phyloP scores from a whole-genome alignment of 768 basidiomycete genomes.

The Trametes maxima region DNA sequence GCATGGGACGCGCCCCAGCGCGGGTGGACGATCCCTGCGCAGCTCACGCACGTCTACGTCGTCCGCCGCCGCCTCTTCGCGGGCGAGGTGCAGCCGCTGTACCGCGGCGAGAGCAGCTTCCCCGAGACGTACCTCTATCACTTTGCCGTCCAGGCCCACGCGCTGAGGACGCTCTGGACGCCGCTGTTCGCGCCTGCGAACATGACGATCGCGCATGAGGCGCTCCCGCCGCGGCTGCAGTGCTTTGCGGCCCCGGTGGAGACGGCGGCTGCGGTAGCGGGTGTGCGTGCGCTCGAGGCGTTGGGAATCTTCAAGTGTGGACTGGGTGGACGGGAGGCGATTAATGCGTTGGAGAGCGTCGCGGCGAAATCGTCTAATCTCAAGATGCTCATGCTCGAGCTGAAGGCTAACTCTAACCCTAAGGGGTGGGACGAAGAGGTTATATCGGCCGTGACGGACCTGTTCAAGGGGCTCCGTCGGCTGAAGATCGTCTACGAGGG shows the following conservation, averaged over 20 bases:
- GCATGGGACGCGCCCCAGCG: slow-evolving; percentile 18
- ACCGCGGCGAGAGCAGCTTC: slow-evolving; percentile 24
- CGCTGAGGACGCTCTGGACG: slow-evolving; percentile 21
- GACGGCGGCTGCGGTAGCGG: slow-evolving; percentile 22
- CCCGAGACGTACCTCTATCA: slow-evolving; percentile 25
- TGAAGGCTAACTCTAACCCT: too few relatives aligned
- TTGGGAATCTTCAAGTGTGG: slow-evolving; percentile 27
- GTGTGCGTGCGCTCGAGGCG: slow-evolving; percentile 24
- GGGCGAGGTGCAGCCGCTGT: slow-evolving; percentile 9
- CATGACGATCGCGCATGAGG: slow-evolving; percentile 11
- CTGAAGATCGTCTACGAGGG: slow-evolving; percentile 44
- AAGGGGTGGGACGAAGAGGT: slow-evolving; percentile 52
- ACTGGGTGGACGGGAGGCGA: slow-evolving; percentile 21
- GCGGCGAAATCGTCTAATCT: slow-evolving; percentile 32
- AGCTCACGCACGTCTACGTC: slow-evolving; percentile 29
- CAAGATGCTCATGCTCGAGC: slow-evolving; percentile 39
- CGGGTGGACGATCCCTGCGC: slow-evolving; percentile 21
- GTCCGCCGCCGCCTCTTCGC: slow-evolving; percentile 21
- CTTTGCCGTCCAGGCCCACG: slow-evolving; percentile 19
- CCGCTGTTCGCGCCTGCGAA: slow-evolving; percentile 15
- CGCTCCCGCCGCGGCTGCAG: slow-evolving; percentile 13
- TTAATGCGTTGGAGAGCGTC: slow-evolving; percentile 24
- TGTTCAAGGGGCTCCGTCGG: slow-evolving; percentile 40
- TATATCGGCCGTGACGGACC: slow-evolving; percentile 42
- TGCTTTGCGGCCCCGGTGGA: slow-evolving; percentile 15